Evolutionary conservation across 2,329 filamentous ascomycete genomes (phyloP).

Genomic region (Onygenales sp.): DNA sequence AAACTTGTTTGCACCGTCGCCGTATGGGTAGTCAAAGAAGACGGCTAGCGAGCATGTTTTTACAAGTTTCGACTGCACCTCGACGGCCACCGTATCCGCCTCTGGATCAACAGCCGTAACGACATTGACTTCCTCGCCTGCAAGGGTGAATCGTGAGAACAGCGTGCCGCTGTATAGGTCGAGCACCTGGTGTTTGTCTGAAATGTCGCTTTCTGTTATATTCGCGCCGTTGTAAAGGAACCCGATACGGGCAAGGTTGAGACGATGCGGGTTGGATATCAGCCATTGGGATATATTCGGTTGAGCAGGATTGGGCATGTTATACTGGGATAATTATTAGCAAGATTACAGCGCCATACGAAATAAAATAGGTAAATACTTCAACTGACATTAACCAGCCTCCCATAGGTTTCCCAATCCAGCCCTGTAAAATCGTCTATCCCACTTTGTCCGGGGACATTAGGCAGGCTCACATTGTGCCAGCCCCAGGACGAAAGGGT

Average conservation of each 20-base stretch:
- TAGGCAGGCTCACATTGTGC: conserved; percentile 38
- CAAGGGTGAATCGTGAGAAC: conserved; percentile 35
- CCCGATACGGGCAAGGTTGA: conserved; percentile 43
- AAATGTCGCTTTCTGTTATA: conserved; percentile 34
- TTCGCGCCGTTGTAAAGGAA: conserved; percentile 33
- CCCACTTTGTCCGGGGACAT: conserved; percentile 20
- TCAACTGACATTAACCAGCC: conserved; percentile 25
- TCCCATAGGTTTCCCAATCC: conserved; percentile 37
- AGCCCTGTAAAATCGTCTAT: conserved; percentile 31
- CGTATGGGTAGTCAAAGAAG: conserved; percentile 46
- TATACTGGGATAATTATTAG: conserved; percentile 17
- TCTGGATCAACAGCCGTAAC: conserved; percentile 37
- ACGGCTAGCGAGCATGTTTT: conserved; percentile 31
- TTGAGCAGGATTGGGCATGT: conserved; percentile 32
- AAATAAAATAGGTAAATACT: neutral
- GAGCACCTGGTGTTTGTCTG: conserved; percentile 33
- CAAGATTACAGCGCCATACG: too few species aligned
- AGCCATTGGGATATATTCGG: conserved; percentile 43
- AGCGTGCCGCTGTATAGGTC: conserved; percentile 42
- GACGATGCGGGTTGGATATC: conserved; percentile 44
- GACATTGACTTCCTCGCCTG: conserved; percentile 31
- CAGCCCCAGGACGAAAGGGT: conserved; percentile 38
- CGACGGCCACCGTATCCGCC: conserved; percentile 39
- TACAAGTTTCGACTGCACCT: conserved; percentile 35
- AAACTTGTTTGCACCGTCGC: conserved; percentile 41